Evolutionary conservation across 2,329 filamentous ascomycete genomes (phyloP), one percentile per base, ranked within the genome.

Genomic region (Fusarium succisae): DNA sequence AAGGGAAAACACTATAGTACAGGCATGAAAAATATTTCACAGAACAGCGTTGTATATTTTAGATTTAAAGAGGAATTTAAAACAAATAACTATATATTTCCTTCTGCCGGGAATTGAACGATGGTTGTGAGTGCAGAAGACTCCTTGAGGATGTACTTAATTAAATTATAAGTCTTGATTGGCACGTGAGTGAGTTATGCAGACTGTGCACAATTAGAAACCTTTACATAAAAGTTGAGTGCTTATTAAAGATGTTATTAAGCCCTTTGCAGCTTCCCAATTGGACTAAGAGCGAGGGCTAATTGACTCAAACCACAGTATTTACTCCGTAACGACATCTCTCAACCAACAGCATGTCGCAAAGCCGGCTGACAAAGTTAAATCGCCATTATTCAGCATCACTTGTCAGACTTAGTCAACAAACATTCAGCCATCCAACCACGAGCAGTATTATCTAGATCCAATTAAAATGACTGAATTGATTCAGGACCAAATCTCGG

Each of bases 11-110:
- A 5, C 26, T 0, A 47, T 8, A 28, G 3, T 15, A 10, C 8
- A 24, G 15, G 10, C 7, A 12, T 24, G 3, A 24, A 5, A 44
- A 5, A 4, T 12, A 12, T 2, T 24, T 44, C 0, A 2, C 2
- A 24, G 5, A 44, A 44, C 6, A 44, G n/a, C 9, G 15, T 0
- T 3, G 5, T 11, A 24, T 17, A 0, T 12, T 44, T 35, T 1
- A 35, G 14, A 24, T 5, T 8, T 1, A 5, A 11, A 28, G 13
- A 15, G 1, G 4, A 15, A 22, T 11, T 11, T 11, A 22, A 15
- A 9, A 15, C 1, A 8, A 15, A 3, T 12, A 12, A 9, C 3
- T 28, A 28, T 9, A 30, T n/a, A 6, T 50, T n/a, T 18, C 11
- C 6, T n/a, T 18, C 1, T 2, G 3, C 13, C 5, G 6, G 9